These are phyloP conservation scores for Lophiotrema nucula DNA, from an alignment of 495 filamentous ascomycete genomes.

Conservation along the genomic window DNA sequence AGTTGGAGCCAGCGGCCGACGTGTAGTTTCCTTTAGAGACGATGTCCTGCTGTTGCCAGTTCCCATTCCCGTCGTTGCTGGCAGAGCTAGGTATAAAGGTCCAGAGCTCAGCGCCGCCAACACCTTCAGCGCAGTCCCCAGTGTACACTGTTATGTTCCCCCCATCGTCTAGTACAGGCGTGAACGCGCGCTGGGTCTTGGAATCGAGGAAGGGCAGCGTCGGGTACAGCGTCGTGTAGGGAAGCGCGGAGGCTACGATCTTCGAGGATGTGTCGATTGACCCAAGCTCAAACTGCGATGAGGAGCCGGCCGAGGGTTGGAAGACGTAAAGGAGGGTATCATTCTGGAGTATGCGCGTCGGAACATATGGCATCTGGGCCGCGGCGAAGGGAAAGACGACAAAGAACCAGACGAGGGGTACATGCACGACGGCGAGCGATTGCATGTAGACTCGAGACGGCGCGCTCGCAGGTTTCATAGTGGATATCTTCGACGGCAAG, in stretches of 20 bases:
- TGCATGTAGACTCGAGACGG: conserved; percentile 8
- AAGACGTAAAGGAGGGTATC: conserved; percentile 62
- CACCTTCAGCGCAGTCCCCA: conserved; percentile 60
- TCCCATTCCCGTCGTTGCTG: conserved; percentile 51
- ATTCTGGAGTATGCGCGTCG: conserved; percentile 61
- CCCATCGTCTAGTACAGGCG: conserved; percentile 60
- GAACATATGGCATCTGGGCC: conserved; percentile 65
- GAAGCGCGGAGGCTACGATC: conserved; percentile 52
- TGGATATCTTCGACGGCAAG: not conserved
- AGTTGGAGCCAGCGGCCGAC: conserved; percentile 56
- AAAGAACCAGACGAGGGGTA: conserved; percentile 15
- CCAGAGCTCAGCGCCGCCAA: conserved; percentile 54
- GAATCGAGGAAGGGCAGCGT: conserved; percentile 64
- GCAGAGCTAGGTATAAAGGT: conserved; percentile 48
- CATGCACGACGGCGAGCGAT: not conserved
- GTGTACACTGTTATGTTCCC: conserved; percentile 68
- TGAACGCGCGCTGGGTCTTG: conserved; percentile 50
- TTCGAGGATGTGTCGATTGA: conserved; percentile 61
- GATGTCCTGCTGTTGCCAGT: conserved; percentile 50
- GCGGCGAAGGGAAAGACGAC: conserved; percentile 11
- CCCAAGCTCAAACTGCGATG: conserved; percentile 52
- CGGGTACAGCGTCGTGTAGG: conserved; percentile 56
- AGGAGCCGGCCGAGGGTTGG: conserved; percentile 45
- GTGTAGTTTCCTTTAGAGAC: conserved; percentile 36
- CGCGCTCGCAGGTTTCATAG: conserved; percentile 2